Evolutionary conservation across 2,329 filamentous ascomycete species (phyloP).

Genomic region (Septoria petroselini): DNA sequence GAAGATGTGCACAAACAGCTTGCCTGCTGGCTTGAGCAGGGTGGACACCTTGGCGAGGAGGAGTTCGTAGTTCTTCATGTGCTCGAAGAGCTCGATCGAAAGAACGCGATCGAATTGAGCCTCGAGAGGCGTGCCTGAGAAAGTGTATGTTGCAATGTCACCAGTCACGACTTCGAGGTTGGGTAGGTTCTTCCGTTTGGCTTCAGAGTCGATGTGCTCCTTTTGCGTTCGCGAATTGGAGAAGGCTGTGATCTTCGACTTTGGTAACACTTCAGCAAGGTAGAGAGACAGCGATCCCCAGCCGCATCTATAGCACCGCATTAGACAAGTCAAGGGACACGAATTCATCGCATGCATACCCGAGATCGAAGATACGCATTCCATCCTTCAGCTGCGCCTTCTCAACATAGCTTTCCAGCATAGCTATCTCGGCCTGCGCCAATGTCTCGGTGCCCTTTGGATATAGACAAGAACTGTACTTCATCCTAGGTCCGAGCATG

Average conservation of each 20-base stretch:
- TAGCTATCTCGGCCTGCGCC: conserved; percentile 63
- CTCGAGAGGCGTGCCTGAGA: conserved; percentile 45
- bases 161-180: conserved; percentile 66
- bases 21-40: conserved; percentile 60
- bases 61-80: conserved; percentile 72
- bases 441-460: conserved; percentile 61
- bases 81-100: conserved; percentile 69
- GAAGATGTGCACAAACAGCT: conserved; percentile 69
- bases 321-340: not conserved
- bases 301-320: conserved; percentile 54
- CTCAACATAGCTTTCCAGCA: conserved; percentile 62
- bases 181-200: conserved; percentile 53
- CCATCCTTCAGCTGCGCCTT: conserved; percentile 59
- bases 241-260: conserved; percentile 62
- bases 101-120: conserved; percentile 61
- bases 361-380: conserved; percentile 61
- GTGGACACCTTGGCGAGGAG: conserved; percentile 62
- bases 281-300: conserved; percentile 66
- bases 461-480: conserved; percentile 68
- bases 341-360: conserved; percentile 41
- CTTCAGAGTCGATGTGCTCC: conserved; percentile 61
- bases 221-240: conserved; percentile 69
- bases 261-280: conserved; percentile 63
- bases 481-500: conserved; percentile 66
- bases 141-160: conserved; percentile 64